Base-by-base conservation (phyloP, 108 stramenopile genomes). In the Mediolabrus comicus region DNA sequence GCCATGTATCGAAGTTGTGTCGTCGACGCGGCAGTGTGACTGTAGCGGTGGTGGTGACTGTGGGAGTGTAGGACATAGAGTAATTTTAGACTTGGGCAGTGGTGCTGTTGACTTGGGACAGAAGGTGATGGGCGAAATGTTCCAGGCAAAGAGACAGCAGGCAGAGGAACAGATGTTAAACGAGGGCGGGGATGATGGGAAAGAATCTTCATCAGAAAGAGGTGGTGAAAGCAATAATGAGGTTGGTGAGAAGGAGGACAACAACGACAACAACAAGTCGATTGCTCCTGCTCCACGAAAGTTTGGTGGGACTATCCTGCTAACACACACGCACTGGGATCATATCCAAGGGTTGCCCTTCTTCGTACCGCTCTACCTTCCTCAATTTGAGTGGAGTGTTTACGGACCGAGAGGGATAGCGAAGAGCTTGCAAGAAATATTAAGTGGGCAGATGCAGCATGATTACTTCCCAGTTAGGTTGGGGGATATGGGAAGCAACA, bases 281-380 rank as follows among this genome's bases (percentile, higher is more conserved):
- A 8, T 35, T 14, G 33, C 34, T 25, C 14, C 28, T 34, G 12
- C 53, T 61, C 6, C 46, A 8, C 46, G 10, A 7, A 69, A 62
- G 22, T 56, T 54, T 27, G 74, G 74, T 4, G 74, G 74, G 16
- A 46, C 60, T 25, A 75, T 75, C 49, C 59, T 75, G 34, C 69
- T 75, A 10, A 75, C 74, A 8, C 74, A 64, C 59, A 75, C 74
- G 13, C 74, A 75, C 69, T 75, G 74, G 74, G 74, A 75, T 32
- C 74, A 75, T 30, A 75, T 75, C 16, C 74, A 75, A 34, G 72
- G 72, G 17, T 10, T 74, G 26, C 72, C 72, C 17, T 74, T 74
- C 65, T 74, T 74, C 27, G 57, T 65, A 41, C 72, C 72, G 4
- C 65, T 74, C 13, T 74, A 74, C 33, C 59, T 75, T 3, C 74